Evolutionary conservation across 805 yeast genomes (phyloP).

Genomic region (Cyberlindnera mississippiensis): DNA sequence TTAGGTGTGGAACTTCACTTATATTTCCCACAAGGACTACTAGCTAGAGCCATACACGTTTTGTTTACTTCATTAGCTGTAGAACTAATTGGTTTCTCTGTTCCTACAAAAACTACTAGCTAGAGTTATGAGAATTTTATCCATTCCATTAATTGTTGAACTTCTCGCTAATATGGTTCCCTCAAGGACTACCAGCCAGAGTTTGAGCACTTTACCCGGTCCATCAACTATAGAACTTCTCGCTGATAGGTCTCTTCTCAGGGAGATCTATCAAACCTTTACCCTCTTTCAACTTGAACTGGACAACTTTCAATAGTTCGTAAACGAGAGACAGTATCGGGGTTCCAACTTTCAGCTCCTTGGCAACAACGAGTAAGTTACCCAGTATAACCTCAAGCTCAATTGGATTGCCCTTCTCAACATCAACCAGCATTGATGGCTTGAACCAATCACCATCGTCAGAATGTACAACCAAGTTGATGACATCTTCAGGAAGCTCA

Average conservation of each 20-base stretch:
- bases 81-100: too few species aligned
- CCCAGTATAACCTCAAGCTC: constrained; percentile 74
- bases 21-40: neutral
- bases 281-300: constrained; percentile 56
- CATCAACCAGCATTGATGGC: constrained; percentile 77
- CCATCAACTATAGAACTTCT: constrained; percentile 1
- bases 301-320: constrained; percentile 54
- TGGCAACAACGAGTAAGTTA: constrained; percentile 53
- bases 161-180: constrained; percentile 16
- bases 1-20: too few species aligned
- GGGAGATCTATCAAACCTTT: constrained; percentile 43
- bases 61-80: too few species aligned
- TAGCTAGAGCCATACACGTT: neutral
- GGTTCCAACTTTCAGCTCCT: constrained; percentile 42
- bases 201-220: too few species aligned
- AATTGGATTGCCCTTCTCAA: constrained; percentile 58
- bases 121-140: too few species aligned
- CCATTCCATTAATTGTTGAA: too few species aligned
- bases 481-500: constrained; percentile 44
- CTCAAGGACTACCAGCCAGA: neutral
- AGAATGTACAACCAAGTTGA: constrained; percentile 47
- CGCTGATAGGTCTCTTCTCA: constrained; percentile 33
- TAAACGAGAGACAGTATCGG: constrained; percentile 62
- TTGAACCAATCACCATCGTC: constrained; percentile 57
- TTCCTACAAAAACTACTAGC: too few species aligned